phyloP scores from a whole-genome alignment of 2,329 filamentous ascomycete genomes.

The Rhynchosporium agropyri region DNA sequence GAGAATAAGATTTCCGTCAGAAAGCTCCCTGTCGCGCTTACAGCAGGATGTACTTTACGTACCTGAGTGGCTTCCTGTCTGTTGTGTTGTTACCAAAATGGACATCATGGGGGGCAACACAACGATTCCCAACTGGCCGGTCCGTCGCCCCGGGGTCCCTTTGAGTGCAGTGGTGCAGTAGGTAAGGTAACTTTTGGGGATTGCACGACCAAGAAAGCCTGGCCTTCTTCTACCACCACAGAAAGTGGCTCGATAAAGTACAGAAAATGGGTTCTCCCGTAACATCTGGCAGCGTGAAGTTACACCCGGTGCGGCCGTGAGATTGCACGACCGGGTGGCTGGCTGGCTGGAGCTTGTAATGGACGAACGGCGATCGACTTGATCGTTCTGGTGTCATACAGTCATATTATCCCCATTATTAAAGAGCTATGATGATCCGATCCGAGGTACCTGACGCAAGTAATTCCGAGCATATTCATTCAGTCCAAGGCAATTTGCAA shows the following conservation, averaged over 20 bases:
- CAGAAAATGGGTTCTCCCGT: conserved; percentile 5
- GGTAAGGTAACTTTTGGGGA: neutral
- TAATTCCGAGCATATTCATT: conserved; percentile 14
- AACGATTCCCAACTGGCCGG: conserved; percentile 9
- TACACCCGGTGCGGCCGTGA: conserved; percentile 12
- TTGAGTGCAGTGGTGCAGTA: neutral
- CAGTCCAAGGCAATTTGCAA: conserved; percentile 16
- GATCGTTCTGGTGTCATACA: conserved; percentile 2
- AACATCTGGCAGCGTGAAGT: conserved; percentile 19
- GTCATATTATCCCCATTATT: conserved; percentile 4
- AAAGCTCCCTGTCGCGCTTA: conserved; percentile 8
- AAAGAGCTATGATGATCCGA: neutral
- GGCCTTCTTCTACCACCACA: neutral
- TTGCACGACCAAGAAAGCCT: conserved; percentile 10
- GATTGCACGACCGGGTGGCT: neutral
- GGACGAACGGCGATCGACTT: conserved; percentile 11
- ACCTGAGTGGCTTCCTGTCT: no score
- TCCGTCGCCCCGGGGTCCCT: conserved; percentile 17
- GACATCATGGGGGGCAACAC: neutral
- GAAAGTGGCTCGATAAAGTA: neutral
- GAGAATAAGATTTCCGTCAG: conserved; percentile 8
- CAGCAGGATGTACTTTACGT: neutral
- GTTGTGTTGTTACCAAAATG: neutral
- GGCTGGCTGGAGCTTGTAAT: conserved; percentile 2
- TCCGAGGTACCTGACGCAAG: conserved; percentile 19